These are phyloP conservation scores for Umbelopsis isabellina DNA, from an alignment of 192 early-diverging fungal genomes.

Conservation along the genomic window DNA sequence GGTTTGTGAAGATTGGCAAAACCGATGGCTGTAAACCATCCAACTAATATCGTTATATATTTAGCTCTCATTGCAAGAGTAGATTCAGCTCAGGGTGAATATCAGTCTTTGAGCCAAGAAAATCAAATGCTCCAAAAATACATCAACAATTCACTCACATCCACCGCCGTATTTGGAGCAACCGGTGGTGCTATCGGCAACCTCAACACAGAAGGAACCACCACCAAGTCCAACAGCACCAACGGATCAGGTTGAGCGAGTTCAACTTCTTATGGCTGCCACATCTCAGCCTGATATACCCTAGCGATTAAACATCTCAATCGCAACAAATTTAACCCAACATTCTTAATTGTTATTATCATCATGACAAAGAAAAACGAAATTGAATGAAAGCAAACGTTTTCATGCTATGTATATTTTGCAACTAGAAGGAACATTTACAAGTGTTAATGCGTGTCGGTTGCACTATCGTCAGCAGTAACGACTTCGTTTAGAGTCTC, in stretches of 20 bases:
- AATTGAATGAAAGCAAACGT: too few species aligned
- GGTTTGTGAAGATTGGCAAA: conserved; percentile 22
- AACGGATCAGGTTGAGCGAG: too few species aligned
- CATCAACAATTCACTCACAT: conserved; percentile 46
- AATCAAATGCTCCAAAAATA: conserved; percentile 48
- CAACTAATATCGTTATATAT: background rate
- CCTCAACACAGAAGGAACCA: background rate
- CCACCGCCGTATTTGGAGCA: conserved; percentile 47
- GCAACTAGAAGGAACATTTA: background rate
- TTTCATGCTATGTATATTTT: background rate
- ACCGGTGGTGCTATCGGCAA: conserved; percentile 13
- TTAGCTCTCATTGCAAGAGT: conserved; percentile 38
- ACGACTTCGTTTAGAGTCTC: conserved; percentile 15
- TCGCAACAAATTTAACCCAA: too few species aligned
- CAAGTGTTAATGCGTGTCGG: background rate
- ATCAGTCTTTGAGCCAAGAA: conserved; percentile 42
- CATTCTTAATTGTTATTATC: too few species aligned
- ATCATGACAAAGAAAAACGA: too few species aligned
- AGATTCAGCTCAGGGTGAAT: conserved; percentile 36
- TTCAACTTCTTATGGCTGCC: background rate
- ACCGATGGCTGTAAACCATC: background rate
- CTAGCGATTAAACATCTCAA: too few species aligned
- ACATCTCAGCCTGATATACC: background rate
- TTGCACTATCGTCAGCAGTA: background rate
- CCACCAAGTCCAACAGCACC: background rate